Base-by-base conservation (phyloP, 768 basidiomycete species). In the Suillus cothurnatus region DNA sequence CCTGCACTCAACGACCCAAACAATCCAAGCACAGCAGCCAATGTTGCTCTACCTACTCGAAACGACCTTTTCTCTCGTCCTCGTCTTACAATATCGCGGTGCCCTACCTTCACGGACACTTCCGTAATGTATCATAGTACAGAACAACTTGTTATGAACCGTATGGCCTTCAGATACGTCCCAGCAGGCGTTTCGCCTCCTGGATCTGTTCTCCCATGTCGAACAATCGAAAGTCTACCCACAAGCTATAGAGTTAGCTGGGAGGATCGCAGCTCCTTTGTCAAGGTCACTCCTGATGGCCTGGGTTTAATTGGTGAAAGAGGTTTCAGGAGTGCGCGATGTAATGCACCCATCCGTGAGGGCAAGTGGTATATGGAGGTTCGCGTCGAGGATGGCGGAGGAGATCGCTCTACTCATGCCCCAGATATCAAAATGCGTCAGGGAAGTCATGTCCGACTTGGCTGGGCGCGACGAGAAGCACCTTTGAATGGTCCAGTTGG, bases 291-390 rank as follows among this genome's bases (percentile, higher is more conserved):
- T 0, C 88, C 86, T 63, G 93, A 96, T 70, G 95, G 92, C 0
- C 74, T 91, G 4, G 85, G 86, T 1, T 78, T 96, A 61, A 81
- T 86, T 2, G 94, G 96, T 8, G 90, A 91, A 72, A 92, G 91
- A 61, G 97, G 97, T 5, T 99, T 95, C 76, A 82, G 97, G 31
- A 94, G 92, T 70, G 95, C 91, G 4, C 86, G 97, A 28, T 90
- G 90, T 65, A 99, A 97, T 75, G 90, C 93, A 1, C 92, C 94
- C 0, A 84, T 99, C 26, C 83, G 94, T 28, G 88, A 95, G 70
- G 97, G 97, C 6, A 86, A 84, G 15, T 99, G 95, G 95, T 99
- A 95, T 75, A 87, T 95, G 83, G 97, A 99, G 80, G 87, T 97
- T 56, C 86, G 86, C 73, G 83, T 99, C 68, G 80, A 90, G 26